Conservation (phyloP, 176 grass and related monocot species). For the Chrysopogon serrulatus region DNA sequence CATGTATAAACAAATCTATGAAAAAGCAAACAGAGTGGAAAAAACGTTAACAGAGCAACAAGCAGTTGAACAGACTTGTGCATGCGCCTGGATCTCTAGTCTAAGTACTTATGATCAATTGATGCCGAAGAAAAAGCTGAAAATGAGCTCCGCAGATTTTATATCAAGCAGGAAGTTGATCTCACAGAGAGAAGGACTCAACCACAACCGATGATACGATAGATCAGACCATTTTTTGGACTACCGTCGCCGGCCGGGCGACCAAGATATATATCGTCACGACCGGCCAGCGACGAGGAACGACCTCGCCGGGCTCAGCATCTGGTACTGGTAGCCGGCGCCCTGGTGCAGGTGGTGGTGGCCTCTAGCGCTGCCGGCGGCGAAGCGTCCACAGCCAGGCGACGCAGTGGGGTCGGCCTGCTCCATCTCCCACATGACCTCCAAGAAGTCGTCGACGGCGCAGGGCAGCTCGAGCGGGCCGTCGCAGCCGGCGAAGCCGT, state of each 20-base stretch:
- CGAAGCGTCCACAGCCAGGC: constrained; percentile 31
- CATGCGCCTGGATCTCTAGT: not conserved
- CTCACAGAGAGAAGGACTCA: not conserved
- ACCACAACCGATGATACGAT: not conserved
- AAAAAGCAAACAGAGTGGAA: not conserved
- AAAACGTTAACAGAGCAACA: not conserved
- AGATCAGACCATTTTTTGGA: not conserved
- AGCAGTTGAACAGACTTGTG: not conserved
- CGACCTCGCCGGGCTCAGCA: constrained; percentile 48
- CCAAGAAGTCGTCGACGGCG: constrained; percentile 56
- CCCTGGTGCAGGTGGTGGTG: not conserved
- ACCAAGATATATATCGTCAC: not conserved
- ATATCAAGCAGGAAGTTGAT: too few relatives aligned
- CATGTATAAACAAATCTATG: not conserved
- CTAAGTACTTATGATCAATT: not conserved
- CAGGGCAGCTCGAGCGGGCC: constrained; percentile 77
- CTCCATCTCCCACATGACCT: constrained; percentile 73
- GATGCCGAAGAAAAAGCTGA: not conserved
- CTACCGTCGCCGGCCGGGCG: not conserved
- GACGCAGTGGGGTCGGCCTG: constrained; percentile 13
- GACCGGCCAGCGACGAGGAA: constrained; percentile 29
- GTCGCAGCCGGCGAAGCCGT: constrained; percentile 47
- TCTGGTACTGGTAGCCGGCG: constrained; percentile 22
- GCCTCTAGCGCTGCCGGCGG: not conserved
- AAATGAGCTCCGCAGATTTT: not conserved